Evolutionary conservation across 805 yeast species (phyloP).

Genomic region (Candida mattraensis): DNA sequence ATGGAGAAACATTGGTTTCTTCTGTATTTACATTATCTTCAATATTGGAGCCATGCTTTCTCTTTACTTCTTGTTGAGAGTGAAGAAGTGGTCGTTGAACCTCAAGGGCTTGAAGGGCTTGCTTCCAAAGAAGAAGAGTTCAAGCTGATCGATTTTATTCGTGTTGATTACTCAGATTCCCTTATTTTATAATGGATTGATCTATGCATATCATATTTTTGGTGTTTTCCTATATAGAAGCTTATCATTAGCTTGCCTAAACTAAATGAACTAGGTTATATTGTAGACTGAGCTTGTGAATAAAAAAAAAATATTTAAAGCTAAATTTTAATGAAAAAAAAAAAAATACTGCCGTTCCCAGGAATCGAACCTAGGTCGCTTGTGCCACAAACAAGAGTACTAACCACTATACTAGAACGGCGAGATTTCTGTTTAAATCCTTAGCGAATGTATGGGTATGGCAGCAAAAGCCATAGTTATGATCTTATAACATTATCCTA

Average conservation of each 20-base stretch:
- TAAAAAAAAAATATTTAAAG: not conserved
- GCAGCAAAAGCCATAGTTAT: not conserved
- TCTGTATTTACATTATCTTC: slow-evolving; percentile 55
- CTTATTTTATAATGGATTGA: too few species aligned
- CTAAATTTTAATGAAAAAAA: too few species aligned
- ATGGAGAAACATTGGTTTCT: slow-evolving; percentile 70
- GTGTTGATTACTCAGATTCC: too few species aligned
- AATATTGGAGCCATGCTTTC: slow-evolving; percentile 43
- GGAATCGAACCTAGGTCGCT: slow-evolving; percentile 31
- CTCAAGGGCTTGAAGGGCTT: not conserved
- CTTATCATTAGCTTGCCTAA: too few species aligned
- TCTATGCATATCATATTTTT: too few species aligned
- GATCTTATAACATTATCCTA: not conserved
- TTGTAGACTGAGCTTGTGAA: not conserved
- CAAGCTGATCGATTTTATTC: too few species aligned
- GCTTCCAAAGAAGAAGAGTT: slow-evolving; percentile 3
- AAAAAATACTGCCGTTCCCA: slow-evolving; percentile 25
- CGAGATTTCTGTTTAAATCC: not conserved
- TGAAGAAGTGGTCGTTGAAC: slow-evolving; percentile 16
- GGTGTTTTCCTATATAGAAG: too few species aligned
- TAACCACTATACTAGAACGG: slow-evolving; percentile 33
- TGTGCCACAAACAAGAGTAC: slow-evolving; percentile 33
- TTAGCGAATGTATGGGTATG: not conserved
- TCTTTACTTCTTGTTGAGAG: slow-evolving; percentile 37
- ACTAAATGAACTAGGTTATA: too few species aligned